Percentiles rank a stretch among this genome's conserved stretches.
Evolutionary conservation across 495 filamentous ascomycete species (phyloP).

Genomic region (Podospora conica): DNA sequence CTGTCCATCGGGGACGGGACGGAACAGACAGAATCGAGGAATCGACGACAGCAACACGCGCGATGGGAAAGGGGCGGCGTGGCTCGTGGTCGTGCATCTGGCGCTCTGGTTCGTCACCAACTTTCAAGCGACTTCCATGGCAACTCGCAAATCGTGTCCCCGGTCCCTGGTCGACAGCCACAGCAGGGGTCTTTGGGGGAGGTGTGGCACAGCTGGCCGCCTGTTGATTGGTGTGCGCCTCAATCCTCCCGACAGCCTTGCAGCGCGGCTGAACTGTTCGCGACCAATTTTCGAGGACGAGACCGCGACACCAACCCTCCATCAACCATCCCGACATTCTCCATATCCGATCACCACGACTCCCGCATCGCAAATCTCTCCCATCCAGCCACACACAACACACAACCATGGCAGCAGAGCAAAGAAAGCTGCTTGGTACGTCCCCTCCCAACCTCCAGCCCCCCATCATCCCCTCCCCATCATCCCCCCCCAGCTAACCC

Average conservation of each 20-base stretch:
- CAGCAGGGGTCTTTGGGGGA: not conserved
- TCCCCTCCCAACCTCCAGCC: slow-evolving; percentile 4
- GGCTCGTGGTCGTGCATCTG: not conserved
- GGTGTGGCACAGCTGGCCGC: not conserved
- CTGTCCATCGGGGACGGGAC: slow-evolving; percentile 27
- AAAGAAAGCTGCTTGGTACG: slow-evolving; percentile 88
- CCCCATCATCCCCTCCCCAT: not conserved
- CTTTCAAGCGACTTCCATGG: slow-evolving; percentile 2
- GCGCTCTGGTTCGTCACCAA: not conserved
- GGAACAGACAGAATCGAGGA: not conserved
- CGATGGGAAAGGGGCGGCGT: not conserved
- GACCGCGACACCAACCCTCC: not conserved
- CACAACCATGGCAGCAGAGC: slow-evolving; percentile 79
- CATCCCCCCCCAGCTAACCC: slow-evolving; percentile 14
- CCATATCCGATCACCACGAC: not conserved
- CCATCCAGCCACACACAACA: not conserved
- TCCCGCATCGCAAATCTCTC: not conserved
- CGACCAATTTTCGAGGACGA: not conserved
- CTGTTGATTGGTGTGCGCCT: not conserved
- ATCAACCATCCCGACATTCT: not conserved
- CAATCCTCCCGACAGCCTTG: slow-evolving; percentile 17
- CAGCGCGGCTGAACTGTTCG: slow-evolving; percentile 22
- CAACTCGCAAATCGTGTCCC: slow-evolving; percentile 4
- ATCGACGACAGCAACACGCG: not conserved
- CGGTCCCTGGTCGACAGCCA: not conserved